Conservation (phyloP, 179 eudicot genomes). For the Monotropa hypopitys region DNA sequence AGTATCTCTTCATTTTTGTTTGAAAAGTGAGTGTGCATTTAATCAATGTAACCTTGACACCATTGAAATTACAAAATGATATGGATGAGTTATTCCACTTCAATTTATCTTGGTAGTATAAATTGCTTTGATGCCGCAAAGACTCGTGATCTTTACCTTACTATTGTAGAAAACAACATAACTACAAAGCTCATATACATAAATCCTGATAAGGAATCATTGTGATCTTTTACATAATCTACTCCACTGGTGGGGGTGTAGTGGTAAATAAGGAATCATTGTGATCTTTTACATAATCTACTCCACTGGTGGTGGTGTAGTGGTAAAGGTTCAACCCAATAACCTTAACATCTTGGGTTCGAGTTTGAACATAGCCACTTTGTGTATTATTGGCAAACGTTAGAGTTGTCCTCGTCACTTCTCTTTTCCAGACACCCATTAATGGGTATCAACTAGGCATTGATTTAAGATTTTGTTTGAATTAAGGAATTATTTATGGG, state of each 20-base stretch:
- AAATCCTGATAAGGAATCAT: not conserved
- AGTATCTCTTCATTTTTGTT: conserved; percentile 24
- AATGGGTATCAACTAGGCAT: too few species aligned
- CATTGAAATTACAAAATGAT: not conserved
- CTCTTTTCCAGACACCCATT: too few species aligned
- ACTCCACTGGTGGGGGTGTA: too few species aligned
- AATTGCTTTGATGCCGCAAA: not conserved
- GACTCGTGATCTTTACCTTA: not conserved
- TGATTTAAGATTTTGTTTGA: too few species aligned
- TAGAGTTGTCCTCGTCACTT: too few species aligned
- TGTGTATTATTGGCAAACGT: too few species aligned
- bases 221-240: not conserved
- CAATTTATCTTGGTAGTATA: not conserved
- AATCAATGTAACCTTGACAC: not conserved
- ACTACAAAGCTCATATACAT: not conserved
- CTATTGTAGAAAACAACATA: not conserved
- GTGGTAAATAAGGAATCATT: not conserved
- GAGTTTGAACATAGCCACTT: too few species aligned
- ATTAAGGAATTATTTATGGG: too few species aligned
- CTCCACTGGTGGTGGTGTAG: too few species aligned
- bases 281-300: too few species aligned
- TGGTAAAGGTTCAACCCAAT: too few species aligned
- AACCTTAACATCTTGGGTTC: too few species aligned
- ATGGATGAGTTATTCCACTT: not conserved
- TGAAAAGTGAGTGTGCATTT: not conserved